These are phyloP conservation scores for Decorospora gaudefroyi DNA, from an alignment of 2,329 filamentous ascomycete species.

Conservation along the genomic window DNA sequence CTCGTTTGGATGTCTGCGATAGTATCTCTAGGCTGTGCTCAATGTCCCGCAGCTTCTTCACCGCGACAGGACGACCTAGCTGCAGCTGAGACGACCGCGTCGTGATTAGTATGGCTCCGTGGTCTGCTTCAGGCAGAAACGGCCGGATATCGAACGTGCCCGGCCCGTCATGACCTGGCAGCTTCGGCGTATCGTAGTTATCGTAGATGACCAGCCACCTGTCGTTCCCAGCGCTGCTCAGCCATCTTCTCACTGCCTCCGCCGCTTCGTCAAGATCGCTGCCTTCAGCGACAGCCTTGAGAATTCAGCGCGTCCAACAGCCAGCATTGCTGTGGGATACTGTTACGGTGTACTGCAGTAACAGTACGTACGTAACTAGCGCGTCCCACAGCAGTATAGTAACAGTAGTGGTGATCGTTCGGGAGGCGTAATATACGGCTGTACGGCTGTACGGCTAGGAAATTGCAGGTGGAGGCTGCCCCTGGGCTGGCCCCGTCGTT, in stretches of 20 bases:
- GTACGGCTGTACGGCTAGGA: too few relatives aligned
- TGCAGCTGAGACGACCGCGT: slow-evolving; percentile 12
- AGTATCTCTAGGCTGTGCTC: slow-evolving; percentile 16
- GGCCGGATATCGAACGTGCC: slow-evolving; percentile 40
- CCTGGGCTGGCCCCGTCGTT: too few relatives aligned
- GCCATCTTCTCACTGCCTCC: slow-evolving; percentile 47
- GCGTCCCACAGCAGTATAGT: too few relatives aligned
- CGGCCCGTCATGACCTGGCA: slow-evolving; percentile 15
- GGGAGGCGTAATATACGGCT: too few relatives aligned
- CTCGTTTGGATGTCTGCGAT: slow-evolving; percentile 4
- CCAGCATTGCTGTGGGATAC: too few relatives aligned
- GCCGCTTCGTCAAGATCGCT: slow-evolving; percentile 35
- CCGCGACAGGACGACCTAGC: slow-evolving; percentile 5
- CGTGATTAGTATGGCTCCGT: slow-evolving; percentile 9
- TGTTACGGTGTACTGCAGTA: too few relatives aligned
- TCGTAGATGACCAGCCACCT: slow-evolving; percentile 51
- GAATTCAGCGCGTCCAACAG: too few relatives aligned
- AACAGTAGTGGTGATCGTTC: too few relatives aligned
- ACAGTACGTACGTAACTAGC: too few relatives aligned
- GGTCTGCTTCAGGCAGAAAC: slow-evolving; percentile 3
- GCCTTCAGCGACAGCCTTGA: slow-evolving; percentile 29
- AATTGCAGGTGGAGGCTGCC: too few relatives aligned
- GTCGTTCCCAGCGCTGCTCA: slow-evolving; percentile 43
- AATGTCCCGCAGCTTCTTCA: slow-evolving; percentile 8
- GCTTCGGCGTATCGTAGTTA: slow-evolving; percentile 51